Conservation (phyloP, 371 early-diverging fungal genomes). For the Mucor indicus region DNA sequence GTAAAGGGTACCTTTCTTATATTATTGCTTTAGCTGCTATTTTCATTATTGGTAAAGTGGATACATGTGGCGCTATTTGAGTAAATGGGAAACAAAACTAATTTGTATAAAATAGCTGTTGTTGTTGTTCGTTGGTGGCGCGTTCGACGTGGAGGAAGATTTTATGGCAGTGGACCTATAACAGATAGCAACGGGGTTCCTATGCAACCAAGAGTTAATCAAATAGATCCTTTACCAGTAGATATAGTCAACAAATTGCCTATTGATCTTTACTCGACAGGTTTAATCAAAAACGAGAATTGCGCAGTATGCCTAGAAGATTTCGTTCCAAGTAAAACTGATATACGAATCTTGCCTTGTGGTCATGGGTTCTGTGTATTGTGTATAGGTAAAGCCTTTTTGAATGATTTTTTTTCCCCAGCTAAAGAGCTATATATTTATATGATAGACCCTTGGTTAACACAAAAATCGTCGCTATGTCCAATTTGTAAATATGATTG, state of each 20-base stretch:
- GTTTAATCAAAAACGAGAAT: conserved; percentile 21
- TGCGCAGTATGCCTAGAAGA: conserved; percentile 37
- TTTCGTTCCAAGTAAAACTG: conserved; percentile 18
- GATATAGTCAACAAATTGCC: conserved; percentile 30
- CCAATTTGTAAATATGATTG: conserved; percentile 43
- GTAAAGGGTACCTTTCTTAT: conserved; percentile 38
- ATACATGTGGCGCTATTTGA: neutral
- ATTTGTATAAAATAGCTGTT: conserved; percentile 15
- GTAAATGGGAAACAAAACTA: neutral
- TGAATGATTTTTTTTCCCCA: no score
- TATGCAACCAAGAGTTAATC: conserved; percentile 21
- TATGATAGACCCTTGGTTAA: conserved; percentile 33
- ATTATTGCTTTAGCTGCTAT: conserved; percentile 37
- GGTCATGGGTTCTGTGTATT: conserved; percentile 34
- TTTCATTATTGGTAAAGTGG: conserved; percentile 36
- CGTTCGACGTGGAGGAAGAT: conserved; percentile 24
- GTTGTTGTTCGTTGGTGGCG: conserved; percentile 46
- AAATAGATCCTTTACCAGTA: conserved; percentile 36
- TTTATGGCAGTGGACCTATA: neutral
- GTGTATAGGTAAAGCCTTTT: conserved; percentile 36
- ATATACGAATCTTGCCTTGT: conserved; percentile 29
- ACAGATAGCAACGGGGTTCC: neutral
- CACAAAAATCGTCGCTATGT: conserved; percentile 31
- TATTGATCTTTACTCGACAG: conserved; percentile 14
- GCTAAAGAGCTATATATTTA: neutral